Percentiles rank a stretch among this genome's conserved stretches.
phyloP scores from a whole-genome alignment of 352 stramenopile genomes.

The Globisporangium heterothallicum region DNA sequence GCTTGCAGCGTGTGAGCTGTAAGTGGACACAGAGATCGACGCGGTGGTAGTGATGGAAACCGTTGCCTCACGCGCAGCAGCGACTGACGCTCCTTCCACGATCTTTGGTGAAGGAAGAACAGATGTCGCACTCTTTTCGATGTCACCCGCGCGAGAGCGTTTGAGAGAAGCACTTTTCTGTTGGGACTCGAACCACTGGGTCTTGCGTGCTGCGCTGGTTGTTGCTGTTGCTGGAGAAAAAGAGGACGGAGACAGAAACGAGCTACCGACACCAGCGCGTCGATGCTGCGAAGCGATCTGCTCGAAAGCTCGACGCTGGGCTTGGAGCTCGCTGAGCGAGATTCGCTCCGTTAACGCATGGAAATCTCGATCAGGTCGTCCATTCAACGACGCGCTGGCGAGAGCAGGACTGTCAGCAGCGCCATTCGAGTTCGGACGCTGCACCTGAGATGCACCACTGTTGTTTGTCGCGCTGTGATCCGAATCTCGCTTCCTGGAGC shows the following conservation, averaged over 20 bases:
- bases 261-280: conserved; percentile 2
- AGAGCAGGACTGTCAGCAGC: not conserved
- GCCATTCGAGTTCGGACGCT: not conserved
- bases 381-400: not conserved
- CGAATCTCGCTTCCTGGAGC: not conserved
- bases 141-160: conserved; percentile 11
- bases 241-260: not conserved
- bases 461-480: too few species aligned
- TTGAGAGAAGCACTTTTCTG: conserved; percentile 10
- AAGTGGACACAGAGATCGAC: conserved; percentile 2
- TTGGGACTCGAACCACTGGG: conserved; percentile 5
- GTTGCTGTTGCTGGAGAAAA: not conserved
- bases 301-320: conserved; percentile 12
- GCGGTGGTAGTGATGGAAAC: conserved; percentile 1
- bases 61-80: conserved; percentile 3
- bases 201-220: not conserved
- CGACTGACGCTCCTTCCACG: not conserved
- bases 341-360: conserved; percentile 12
- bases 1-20: conserved; percentile 4
- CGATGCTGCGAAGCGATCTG: conserved; percentile 25
- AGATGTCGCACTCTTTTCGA: conserved; percentile 4
- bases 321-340: conserved; percentile 19
- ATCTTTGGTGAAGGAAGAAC: not conserved
- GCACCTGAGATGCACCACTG: not conserved
- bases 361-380: conserved; percentile 3